Conservation (phyloP, 2,329 filamentous ascomycete species). For the Fusarium kyushuense region DNA sequence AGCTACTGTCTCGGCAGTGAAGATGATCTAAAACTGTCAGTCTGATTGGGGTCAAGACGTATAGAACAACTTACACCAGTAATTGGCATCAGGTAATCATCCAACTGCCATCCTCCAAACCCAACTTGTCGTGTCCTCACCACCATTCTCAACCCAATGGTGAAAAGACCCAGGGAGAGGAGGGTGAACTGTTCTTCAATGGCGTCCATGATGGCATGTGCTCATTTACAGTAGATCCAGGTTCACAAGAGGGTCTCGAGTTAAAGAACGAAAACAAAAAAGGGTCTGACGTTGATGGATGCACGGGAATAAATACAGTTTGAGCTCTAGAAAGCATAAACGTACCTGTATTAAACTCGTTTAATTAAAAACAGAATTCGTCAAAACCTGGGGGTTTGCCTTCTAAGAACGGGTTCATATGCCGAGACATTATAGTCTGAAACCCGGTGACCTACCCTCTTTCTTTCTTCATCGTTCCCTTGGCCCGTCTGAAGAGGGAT, state of each 20-base stretch:
- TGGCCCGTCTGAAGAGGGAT: background rate
- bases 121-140: conserved; percentile 38
- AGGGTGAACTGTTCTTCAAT: conserved; percentile 41
- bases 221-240: background rate
- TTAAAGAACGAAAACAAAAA: background rate
- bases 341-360: background rate
- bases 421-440: background rate
- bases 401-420: conserved; percentile 5
- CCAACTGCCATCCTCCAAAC: conserved; percentile 30
- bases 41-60: background rate
- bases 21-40: conserved; percentile 26
- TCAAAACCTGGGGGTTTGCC: background rate
- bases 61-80: conserved; percentile 33
- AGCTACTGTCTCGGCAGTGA: conserved; percentile 40
- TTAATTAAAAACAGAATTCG: background rate
- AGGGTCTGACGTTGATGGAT: background rate
- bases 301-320: background rate
- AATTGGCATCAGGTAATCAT: conserved; percentile 42
- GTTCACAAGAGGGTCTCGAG: background rate
- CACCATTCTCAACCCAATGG: conserved; percentile 30
- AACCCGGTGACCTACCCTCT: background rate
- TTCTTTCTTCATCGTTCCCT: background rate
- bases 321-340: background rate
- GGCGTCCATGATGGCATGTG: conserved; percentile 19
- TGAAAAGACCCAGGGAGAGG: conserved; percentile 38